Evolutionary conservation across 495 filamentous ascomycete genomes (phyloP), one percentile per base, ranked within the genome.

Genomic region (Aspergillus coremiiformis): DNA sequence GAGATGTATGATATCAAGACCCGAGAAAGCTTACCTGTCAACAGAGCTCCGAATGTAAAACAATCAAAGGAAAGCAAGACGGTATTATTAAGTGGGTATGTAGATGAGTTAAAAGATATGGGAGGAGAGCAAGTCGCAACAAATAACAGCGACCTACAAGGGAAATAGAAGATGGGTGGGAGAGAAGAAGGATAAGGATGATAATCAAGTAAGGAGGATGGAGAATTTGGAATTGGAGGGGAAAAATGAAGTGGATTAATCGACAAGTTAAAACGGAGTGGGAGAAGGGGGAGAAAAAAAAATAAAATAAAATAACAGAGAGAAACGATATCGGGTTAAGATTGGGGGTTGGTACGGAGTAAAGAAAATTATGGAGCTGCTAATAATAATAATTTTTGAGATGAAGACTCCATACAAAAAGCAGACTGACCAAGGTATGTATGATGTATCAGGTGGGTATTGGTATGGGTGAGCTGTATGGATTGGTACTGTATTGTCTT

Each of bases 21-120:
- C 20, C 17, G 5, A 47, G 44, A 4, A 15, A 20, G 27, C 59
- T 46, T 62, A 60, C 62, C 59, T 62, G 50, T 59, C 54, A 59
- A 59, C 47, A 58, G 56, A 53, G 55, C 46, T 57, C 52, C 41
- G 21, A 51, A 32, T 17, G 29, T 43, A 43, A 45, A 20, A 47
- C 54, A 55, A 52, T 56, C 50, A 24, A 45, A 46, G 41, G 30
- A 30, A 27, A 46, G n/a, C 35, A 14, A 35, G 26, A 44, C 44
- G 32, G 8, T 15, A 39, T 44, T 55, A 44, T 49, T 46, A 42
- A 22, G 24, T 17, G 42, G 49, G 47, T 37, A 33, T 47, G 39
- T 51, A 45, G 29, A 27, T 52, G 48, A 29, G 44, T 52, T 46
- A 32, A 49, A 32, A 24, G 43, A 57, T 50, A 47, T 47, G 43